Evolutionary conservation across 306 rosid genomes (phyloP).

Genomic region (Acacia melanoxylon): DNA sequence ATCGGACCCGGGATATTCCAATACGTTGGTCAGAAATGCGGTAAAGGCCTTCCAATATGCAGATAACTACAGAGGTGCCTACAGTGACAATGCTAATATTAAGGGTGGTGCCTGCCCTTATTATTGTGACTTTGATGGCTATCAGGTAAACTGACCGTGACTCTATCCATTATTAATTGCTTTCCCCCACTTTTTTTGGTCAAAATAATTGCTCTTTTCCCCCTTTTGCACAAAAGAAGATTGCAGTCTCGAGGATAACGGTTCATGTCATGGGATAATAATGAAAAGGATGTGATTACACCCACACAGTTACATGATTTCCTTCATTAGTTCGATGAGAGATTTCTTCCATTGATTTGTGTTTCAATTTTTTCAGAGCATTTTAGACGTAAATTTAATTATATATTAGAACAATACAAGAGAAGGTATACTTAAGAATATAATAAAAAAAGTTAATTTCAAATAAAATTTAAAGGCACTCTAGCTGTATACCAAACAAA

Average conservation of each 20-base stretch:
- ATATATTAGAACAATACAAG: background rate
- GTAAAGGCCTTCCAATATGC: constrained; percentile 65
- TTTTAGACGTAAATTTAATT: background rate
- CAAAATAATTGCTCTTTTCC: background rate
- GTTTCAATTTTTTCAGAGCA: background rate
- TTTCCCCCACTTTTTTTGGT: background rate
- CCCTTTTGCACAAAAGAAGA: background rate
- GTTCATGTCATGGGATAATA: background rate
- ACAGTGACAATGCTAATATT: constrained; percentile 67
- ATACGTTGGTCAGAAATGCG: constrained; percentile 64
- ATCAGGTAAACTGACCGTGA: constrained; percentile 54
- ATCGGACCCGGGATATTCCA: constrained; percentile 61
- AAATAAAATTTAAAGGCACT: background rate
- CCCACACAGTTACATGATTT: background rate
- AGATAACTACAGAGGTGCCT: constrained; percentile 74
- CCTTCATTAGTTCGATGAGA: background rate
- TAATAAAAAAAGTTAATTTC: background rate
- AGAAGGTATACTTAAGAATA: background rate
- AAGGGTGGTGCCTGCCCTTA: constrained; percentile 79
- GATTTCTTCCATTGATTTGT: background rate
- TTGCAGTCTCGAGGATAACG: background rate
- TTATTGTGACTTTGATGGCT: constrained; percentile 81
- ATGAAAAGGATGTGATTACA: background rate
- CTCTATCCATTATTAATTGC: constrained; percentile 3
- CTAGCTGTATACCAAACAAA: background rate